A percentile compares a stretch with the other conserved stretches of the same genome.
These are phyloP conservation scores for Beauveria sp. DNA, from an alignment of 2,329 filamentous ascomycete genomes.

Conservation along the genomic window DNA sequence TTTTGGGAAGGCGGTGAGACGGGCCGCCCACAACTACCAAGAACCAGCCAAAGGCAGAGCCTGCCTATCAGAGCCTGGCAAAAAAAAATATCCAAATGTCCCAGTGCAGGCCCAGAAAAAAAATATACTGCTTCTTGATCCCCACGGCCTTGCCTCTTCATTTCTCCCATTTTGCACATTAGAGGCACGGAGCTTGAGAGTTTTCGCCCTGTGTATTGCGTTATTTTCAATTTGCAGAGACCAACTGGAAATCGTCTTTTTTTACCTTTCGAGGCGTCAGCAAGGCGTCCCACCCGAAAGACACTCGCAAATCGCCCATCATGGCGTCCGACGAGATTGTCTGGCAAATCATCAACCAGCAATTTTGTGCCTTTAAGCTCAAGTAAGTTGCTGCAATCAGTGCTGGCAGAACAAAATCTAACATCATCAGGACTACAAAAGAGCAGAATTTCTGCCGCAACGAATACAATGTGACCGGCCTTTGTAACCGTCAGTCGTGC, in stretches of 20 bases:
- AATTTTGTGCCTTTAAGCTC: slow-evolving; percentile 91
- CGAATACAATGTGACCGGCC: slow-evolving; percentile 78
- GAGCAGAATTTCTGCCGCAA: slow-evolving; percentile 92
- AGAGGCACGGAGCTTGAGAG: not conserved
- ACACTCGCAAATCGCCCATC: slow-evolving; percentile 16
- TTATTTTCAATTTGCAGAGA: no score
- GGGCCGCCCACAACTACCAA: slow-evolving; percentile 11
- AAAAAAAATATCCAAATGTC: slow-evolving; percentile 16
- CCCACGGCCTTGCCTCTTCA: not conserved
- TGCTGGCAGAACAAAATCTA: slow-evolving; percentile 15
- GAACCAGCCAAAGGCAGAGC: not conserved
- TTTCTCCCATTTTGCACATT: not conserved
- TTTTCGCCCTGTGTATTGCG: not conserved
- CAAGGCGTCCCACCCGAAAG: not conserved
- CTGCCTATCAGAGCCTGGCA: slow-evolving; percentile 13
- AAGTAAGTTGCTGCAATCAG: slow-evolving; percentile 52
- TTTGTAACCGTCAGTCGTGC: slow-evolving; percentile 82
- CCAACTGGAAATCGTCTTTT: not conserved
- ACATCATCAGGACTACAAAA: slow-evolving; percentile 61
- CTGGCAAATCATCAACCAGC: slow-evolving; percentile 94
- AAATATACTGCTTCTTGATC: slow-evolving; percentile 10
- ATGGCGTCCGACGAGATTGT: slow-evolving; percentile 96
- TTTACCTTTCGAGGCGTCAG: no score
- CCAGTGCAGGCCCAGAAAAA: slow-evolving; percentile 8
- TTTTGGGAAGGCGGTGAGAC: slow-evolving; percentile 19